phyloP scores from a whole-genome alignment of 306 rosid species.

The Medicago lupulina region DNA sequence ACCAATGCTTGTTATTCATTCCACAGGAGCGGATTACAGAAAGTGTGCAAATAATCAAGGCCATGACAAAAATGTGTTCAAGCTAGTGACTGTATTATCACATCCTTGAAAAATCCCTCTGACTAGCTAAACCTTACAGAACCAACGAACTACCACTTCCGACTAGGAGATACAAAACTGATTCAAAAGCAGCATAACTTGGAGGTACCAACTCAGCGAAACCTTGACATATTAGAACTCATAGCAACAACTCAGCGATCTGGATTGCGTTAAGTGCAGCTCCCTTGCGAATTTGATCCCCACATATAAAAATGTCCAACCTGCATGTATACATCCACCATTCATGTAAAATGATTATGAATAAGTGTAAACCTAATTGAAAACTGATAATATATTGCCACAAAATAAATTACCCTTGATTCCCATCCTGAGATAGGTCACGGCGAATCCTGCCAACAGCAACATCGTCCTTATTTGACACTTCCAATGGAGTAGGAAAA shows the following conservation, averaged over 20 bases:
- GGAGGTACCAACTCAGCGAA: constrained; percentile 8
- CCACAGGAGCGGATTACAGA: background rate
- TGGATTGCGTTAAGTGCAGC: constrained; percentile 98
- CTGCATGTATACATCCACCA: constrained; percentile 49
- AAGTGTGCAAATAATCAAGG: background rate
- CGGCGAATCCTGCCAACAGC: constrained; percentile 95
- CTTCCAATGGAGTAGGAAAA: constrained; percentile 95
- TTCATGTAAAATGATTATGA: constrained; percentile 41
- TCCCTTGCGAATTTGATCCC: constrained; percentile 99
- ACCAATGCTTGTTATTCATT: constrained; percentile 2
- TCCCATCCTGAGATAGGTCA: constrained; percentile 88
- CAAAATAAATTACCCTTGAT: constrained; percentile 63
- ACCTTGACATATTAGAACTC: constrained; percentile 36
- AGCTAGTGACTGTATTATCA: constrained; percentile 15
- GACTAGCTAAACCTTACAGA: constrained; percentile 34
- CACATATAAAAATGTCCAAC: constrained; percentile 93
- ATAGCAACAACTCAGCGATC: constrained; percentile 93
- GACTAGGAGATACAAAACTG: constrained; percentile 47
- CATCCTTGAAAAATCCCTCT: constrained; percentile 1
- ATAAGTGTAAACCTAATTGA: constrained; percentile 5
- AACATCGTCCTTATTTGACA: constrained; percentile 88
- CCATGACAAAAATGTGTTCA: background rate
- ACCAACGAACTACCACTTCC: constrained; percentile 22
- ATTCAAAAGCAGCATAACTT: constrained; percentile 24
- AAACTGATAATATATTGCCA: background rate